Evolutionary conservation across 2,329 filamentous ascomycete genomes (phyloP), one percentile per base, ranked within the genome.

Genomic region (Neofusicoccum kwambonambiense): DNA sequence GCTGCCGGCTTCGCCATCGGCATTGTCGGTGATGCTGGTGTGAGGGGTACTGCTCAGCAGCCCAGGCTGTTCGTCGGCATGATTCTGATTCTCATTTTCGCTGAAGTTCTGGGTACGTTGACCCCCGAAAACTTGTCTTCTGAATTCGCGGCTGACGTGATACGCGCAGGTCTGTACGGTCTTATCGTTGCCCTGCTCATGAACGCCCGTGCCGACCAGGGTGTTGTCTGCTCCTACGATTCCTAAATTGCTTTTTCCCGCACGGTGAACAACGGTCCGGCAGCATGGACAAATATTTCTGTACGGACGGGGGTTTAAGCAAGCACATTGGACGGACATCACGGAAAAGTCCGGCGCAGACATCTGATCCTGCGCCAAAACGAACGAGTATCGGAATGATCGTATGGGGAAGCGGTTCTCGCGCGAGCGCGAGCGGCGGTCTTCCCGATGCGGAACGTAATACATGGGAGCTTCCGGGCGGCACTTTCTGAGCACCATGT

Each of bases 81-180:
- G 93, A 96, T 97, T 82, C 81, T 97, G 79, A 97, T 97, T 84
- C 92, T 97, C 83, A 97, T 97, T 94, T 97, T 97, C 86, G 93
- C 93, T 72, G 93, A 97, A 94, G 93, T 97, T 72, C 83, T 97
- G 89, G 93, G 93, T 95, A 85, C 68, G 89, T 84, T 58, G 69
- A 62, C 5, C 56, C 4, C 11, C 1, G 34, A 3, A 8, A 9
- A 7, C 15, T 3, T 35, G n/a, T 2, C 11, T 17, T 37, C 31
- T 37, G 56, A 9, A 5, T 22, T 22, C 6, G 5, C 17, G 13
- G 77, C 58, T 57, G 22, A 11, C 50, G 1, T 31, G 11, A 41
- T 45, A 17, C 15, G 5, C 13, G 22, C 68, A 95, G 92, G 94
- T 95, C 92, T 99, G 66, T 99, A 99, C 84, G 95, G 95, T 80